Percentiles rank a stretch among this genome's conserved stretches.
Evolutionary conservation across 139 green algal genomes (phyloP).

Genomic region (Micractinium sp.): DNA sequence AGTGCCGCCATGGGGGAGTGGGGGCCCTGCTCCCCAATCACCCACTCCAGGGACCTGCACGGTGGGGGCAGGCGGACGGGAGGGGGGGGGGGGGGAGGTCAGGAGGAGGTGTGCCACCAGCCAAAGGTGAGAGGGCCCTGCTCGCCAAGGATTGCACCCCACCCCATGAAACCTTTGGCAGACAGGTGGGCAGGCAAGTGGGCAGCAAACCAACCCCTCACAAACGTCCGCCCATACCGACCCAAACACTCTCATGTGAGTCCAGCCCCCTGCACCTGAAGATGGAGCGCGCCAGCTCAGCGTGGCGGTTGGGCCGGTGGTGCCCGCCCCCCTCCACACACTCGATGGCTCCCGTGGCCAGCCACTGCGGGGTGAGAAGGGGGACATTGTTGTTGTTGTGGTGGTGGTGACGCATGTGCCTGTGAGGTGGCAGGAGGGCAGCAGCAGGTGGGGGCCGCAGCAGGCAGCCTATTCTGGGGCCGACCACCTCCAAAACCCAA

Average conservation of each 20-base stretch:
- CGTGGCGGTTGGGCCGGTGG: constrained; percentile 93
- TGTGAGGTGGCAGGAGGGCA: background rate
- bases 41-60: constrained; percentile 80
- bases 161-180: too few relatives aligned
- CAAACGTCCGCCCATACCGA: too few relatives aligned
- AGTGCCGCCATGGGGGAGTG: constrained; percentile 23
- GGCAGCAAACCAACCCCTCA: too few relatives aligned
- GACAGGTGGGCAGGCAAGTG: too few relatives aligned
- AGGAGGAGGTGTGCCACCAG: too few relatives aligned
- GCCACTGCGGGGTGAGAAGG: constrained; percentile 77
- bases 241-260: too few relatives aligned
- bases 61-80: too few relatives aligned
- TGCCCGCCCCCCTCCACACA: constrained; percentile 95
- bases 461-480: too few relatives aligned
- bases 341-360: constrained; percentile 87
- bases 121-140: too few relatives aligned
- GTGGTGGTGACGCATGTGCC: background rate
- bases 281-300: constrained; percentile 80
- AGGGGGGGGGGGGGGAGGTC: too few relatives aligned
- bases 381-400: background rate
- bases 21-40: constrained; percentile 58
- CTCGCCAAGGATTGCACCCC: too few relatives aligned
- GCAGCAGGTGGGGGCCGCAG: background rate
- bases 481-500: too few relatives aligned
- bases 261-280: constrained; percentile 84